Percentiles rank a stretch among this genome's conserved stretches.
phyloP scores from a whole-genome alignment of 2,329 filamentous ascomycete genomes.

The Capronia coronata region DNA sequence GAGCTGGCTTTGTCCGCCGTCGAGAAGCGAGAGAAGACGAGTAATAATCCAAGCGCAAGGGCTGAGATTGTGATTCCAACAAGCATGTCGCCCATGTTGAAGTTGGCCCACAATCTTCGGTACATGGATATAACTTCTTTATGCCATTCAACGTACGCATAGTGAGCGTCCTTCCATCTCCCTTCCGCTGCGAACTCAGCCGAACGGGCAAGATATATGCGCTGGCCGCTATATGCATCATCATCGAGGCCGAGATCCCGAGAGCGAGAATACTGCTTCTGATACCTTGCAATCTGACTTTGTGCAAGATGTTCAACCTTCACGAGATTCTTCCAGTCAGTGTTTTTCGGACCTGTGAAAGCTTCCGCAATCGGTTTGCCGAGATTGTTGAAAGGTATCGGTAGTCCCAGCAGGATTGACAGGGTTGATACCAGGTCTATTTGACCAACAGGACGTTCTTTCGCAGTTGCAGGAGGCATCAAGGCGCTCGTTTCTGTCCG shows the following conservation, averaged over 20 bases:
- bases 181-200: conserved; percentile 4
- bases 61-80: conserved; percentile 68
- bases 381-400: conserved; percentile 93
- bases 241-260: conserved; percentile 21
- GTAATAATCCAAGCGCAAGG: conserved; percentile 60
- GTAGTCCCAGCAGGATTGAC: conserved; percentile 77
- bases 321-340: conserved; percentile 70
- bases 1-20: conserved; percentile 49
- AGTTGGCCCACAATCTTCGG: conserved; percentile 82
- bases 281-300: conserved; percentile 84
- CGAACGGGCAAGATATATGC: conserved; percentile 28
- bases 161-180: conserved; percentile 40
- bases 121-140: conserved; percentile 70
- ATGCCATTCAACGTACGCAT: conserved; percentile 68
- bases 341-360: conserved; percentile 50
- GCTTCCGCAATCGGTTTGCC: conserved; percentile 90
- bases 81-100: conserved; percentile 80
- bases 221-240: conserved; percentile 12
- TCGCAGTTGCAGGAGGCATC: conserved; percentile 62
- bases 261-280: conserved; percentile 63
- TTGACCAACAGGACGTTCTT: conserved; percentile 68
- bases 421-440: conserved; percentile 95
- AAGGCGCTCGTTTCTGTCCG: conserved; percentile 57
- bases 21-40: conserved; percentile 63
- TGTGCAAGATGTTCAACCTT: conserved; percentile 69